Percentiles rank a stretch among this genome's conserved stretches.
Conservation (phyloP, 441 rosid genomes). For the Codiaeum variegatum region DNA sequence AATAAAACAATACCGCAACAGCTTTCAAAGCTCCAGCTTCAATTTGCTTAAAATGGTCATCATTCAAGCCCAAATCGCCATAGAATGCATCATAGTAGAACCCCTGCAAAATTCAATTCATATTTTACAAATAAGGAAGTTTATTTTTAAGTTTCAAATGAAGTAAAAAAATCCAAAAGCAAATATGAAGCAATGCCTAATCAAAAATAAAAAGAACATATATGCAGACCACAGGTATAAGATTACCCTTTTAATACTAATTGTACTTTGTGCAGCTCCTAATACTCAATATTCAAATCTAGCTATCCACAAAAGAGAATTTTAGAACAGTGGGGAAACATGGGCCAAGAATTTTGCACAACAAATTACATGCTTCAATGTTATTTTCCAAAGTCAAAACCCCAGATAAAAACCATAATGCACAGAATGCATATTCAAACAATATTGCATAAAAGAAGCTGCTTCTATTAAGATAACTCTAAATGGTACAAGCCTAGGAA, state of each 20-base stretch:
- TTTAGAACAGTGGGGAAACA: not conserved
- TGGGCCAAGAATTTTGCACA: not conserved
- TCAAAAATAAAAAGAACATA: not conserved
- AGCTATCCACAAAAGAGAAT: not conserved
- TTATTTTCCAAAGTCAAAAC: not conserved
- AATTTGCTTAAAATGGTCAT: conserved; percentile 73
- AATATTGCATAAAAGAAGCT: not conserved
- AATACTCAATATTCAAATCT: not conserved
- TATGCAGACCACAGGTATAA: not conserved
- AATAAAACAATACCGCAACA: conserved; percentile 52
- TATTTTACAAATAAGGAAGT: not conserved
- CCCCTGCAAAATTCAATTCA: conserved; percentile 49
- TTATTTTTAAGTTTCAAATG: not conserved
- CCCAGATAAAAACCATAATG: not conserved
- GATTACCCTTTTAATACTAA: not conserved
- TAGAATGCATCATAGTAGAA: conserved; percentile 96
- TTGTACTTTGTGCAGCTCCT: not conserved
- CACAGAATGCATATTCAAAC: not conserved
- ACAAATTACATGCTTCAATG: not conserved
- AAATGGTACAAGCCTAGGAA: not conserved
- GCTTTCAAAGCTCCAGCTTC: conserved; percentile 68
- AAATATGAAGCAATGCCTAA: not conserved
- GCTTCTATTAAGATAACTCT: too few relatives aligned
- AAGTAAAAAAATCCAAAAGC: not conserved
- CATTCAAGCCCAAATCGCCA: conserved; percentile 80